Base-by-base conservation (phyloP, 139 green algal species). In the Yamagishiella unicocca region DNA sequence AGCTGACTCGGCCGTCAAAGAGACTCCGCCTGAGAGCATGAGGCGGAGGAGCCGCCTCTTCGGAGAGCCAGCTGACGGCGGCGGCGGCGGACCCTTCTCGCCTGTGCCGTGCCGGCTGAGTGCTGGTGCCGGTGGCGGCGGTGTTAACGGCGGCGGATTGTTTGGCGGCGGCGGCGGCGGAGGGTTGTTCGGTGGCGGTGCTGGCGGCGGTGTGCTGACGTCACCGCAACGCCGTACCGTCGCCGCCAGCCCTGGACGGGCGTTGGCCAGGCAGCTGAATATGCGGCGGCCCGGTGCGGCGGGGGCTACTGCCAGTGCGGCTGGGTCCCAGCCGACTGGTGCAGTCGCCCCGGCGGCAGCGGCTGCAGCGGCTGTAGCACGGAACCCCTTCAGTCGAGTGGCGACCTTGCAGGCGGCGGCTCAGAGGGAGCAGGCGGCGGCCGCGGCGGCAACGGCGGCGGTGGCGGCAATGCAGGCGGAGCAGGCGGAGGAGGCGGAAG, bases 1-100 rank as follows among this genome's bases (percentile, higher is more conserved):
- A 33, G 75, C 31, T 35, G 33, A 2, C 5, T 67, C 74, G 3
- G 76, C 54, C 25, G 54, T 83, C 7, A 53, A 83, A 38, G 76
- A 71, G 35, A 83, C 76, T 7, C 76, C 76, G 50, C 76, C 76
- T 8, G 76, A 83, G 25, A 83, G 76, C 76, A 21, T 83, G 4
- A 35, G 53, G 22, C 53, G 76, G 2, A 31, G 53, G 21, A 71
- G 76, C 24, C 31, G 53, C 25, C 50, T 71, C 0, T 42, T 71
- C 1, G 50, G 74, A 25, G 54, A 25, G 22, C 54, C 6, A 25
- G 53, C 19, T 6, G 54, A 10, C 35, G 54, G 33, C 33, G 35
- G 31, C 33, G 74, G 17, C 45, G 43, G 4, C 43, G 3, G 8
- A 8, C 27, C 27, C 25, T 25, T 81, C 25, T 81, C 72, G 1